Base-by-base conservation (phyloP, 2,329 filamentous ascomycete species). In the Fusarium abutilonis region DNA sequence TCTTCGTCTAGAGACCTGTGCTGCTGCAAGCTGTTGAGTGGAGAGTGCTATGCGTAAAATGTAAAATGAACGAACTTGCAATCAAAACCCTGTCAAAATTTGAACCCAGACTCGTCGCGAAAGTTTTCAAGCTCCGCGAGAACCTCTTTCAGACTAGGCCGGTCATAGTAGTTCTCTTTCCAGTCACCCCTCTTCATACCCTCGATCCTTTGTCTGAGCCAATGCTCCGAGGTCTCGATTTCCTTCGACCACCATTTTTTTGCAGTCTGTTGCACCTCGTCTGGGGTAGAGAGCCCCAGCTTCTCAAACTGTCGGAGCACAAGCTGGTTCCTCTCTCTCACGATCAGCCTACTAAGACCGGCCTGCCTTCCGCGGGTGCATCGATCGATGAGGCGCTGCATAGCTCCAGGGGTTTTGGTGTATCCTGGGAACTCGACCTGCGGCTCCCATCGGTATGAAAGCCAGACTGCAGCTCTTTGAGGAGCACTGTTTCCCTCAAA, bases 401-500 rank as follows among this genome's bases (percentile, higher is more conserved):
- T 73, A 28, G 71, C 72, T 14, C 64, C 67, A 2, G 83, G 84
- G 6, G 83, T 85, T 28, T 72, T 73, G 3, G 71, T 74, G 68
- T 82, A 87, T 9, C 75, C 73, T 0, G 85, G 85, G 52, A 87
- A 88, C 70, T 85, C 83, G 11, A 84, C 74, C 14, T 80, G 75
- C 3, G 84, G 81, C 68, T 87, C 84, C 73, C 80, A 81, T 14
- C 75, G 76, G 69, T 87, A 87, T 41, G 85, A 87, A 61, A 85
- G 79, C 85, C 85, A 87, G 11, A 85, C 78, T 4, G 83, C 81
- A 3, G 81, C 80, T 58, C 78, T 78, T 65, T 87, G 83, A 2
- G 85, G 84, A 3, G 83, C 84, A 56, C 82, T 83, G 67, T 82
- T 80, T 17, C 83, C 84, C 69, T 88, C 85, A 53, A 87, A 87